Evolutionary conservation across 768 basidiomycete species (phyloP).

Genomic region (Leccinum imitatum): DNA sequence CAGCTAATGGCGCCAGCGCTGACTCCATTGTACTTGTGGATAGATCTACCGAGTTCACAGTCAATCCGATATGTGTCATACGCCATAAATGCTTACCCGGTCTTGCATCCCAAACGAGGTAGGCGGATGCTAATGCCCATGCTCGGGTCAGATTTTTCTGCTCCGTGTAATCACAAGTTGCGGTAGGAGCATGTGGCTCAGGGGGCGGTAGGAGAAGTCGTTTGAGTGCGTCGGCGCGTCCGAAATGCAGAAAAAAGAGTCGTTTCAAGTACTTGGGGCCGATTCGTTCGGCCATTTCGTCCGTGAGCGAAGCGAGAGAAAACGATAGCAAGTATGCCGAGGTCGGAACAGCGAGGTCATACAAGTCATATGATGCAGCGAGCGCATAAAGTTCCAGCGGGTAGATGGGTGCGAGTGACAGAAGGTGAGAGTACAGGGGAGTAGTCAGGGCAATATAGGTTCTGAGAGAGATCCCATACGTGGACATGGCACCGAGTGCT

Average conservation of each 20-base stretch:
- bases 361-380: constrained; percentile 63
- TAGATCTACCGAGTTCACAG: constrained; percentile 48
- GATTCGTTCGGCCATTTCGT: constrained; percentile 67
- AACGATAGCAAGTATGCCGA: constrained; percentile 76
- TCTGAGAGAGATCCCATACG: constrained; percentile 60
- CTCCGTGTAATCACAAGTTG: constrained; percentile 65
- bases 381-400: constrained; percentile 75
- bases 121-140: constrained; percentile 81
- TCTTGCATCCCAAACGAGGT: constrained; percentile 81
- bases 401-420: constrained; percentile 64
- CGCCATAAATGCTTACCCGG: constrained; percentile 50
- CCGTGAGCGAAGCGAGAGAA: constrained; percentile 63
- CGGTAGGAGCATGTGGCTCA: constrained; percentile 69
- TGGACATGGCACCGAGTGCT: constrained; percentile 54
- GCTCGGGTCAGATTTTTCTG: constrained; percentile 80
- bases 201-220: constrained; percentile 74
- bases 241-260: constrained; percentile 82
- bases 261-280: constrained; percentile 78
- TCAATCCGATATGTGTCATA: constrained; percentile 4
- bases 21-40: constrained; percentile 71
- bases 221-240: constrained; percentile 79
- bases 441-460: constrained; percentile 48
- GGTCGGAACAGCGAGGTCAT: constrained; percentile 71
- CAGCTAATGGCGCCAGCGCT: constrained; percentile 65
- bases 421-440: constrained; percentile 57